phyloP scores from a whole-genome alignment of 148 eudicot species.

The Pharnaceum exiguum region DNA sequence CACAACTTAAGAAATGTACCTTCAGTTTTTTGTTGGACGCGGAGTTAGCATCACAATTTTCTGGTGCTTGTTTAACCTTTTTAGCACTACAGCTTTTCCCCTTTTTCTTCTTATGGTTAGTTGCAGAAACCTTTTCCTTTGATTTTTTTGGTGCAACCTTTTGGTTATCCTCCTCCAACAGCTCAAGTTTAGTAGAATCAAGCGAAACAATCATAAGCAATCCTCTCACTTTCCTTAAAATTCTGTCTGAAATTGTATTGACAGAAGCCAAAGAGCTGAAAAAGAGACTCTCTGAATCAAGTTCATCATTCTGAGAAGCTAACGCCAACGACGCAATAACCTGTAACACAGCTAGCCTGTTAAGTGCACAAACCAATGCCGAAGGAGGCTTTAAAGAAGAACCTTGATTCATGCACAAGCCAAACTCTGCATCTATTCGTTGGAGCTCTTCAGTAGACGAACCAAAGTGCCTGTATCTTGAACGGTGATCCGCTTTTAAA shows the following conservation, averaged over 20 bases:
- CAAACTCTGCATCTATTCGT: constrained; percentile 31
- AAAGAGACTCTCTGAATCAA: constrained; percentile 51
- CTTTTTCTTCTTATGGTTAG: constrained; percentile 68
- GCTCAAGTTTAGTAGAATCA: constrained; percentile 82
- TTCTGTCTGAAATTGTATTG: constrained; percentile 50
- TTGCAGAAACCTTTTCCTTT: constrained; percentile 51
- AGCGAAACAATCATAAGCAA: constrained; percentile 85
- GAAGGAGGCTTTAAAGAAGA: constrained; percentile 29
- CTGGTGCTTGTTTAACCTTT: constrained; percentile 38
- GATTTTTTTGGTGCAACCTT: constrained; percentile 35
- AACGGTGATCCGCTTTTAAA: constrained; percentile 26
- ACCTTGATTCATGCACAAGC: constrained; percentile 12
- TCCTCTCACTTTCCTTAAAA: constrained; percentile 73
- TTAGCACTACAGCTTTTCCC: constrained; percentile 58
- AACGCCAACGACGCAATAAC: constrained; percentile 41
- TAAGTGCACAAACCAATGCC: constrained; percentile 27
- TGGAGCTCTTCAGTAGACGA: constrained; percentile 17
- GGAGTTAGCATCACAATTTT: constrained; percentile 30
- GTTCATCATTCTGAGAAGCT: constrained; percentile 39
- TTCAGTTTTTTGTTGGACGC: constrained; percentile 27
- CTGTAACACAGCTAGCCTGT: constrained; percentile 65
- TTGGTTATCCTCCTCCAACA: constrained; percentile 52
- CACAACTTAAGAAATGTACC: constrained; percentile 35
- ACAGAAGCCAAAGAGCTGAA: constrained; percentile 73
- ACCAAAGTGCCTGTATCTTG: constrained; percentile 18